Evolutionary conservation across 139 green algal genomes (phyloP).

Genomic region (Deuterostichococcus epilithicus): DNA sequence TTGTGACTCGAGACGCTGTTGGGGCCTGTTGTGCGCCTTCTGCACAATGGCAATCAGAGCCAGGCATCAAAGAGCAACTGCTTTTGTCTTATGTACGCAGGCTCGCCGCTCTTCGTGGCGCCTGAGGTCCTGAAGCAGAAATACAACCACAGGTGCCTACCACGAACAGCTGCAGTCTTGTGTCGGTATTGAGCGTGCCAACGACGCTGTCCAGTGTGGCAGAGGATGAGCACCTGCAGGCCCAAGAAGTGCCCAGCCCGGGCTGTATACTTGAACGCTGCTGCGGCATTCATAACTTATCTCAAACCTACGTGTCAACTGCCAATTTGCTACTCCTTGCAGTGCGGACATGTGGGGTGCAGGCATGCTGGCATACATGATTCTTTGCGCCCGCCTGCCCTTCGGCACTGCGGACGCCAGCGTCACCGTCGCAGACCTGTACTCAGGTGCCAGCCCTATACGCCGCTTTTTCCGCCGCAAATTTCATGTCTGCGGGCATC

Average conservation of each 20-base stretch:
- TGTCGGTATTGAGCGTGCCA: too few species aligned
- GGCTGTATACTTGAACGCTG: too few species aligned
- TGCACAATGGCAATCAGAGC: not conserved
- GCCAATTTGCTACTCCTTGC: too few species aligned
- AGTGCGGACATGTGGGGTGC: slow-evolving; percentile 20
- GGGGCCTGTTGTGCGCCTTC: not conserved
- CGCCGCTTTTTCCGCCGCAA: too few species aligned
- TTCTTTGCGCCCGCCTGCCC: slow-evolving; percentile 15
- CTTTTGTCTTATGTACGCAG: not conserved
- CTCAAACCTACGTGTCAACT: too few species aligned
- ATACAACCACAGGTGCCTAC: not conserved
- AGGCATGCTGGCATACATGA: slow-evolving; percentile 28
- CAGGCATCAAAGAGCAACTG: not conserved
- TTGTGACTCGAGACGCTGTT: not conserved
- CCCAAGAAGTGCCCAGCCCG: too few species aligned
- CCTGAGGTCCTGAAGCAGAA: slow-evolving; percentile 22
- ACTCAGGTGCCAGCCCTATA: too few species aligned
- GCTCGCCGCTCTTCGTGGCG: slow-evolving; percentile 25
- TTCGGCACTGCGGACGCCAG: slow-evolving; percentile 14
- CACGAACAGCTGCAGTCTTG: too few species aligned
- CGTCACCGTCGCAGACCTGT: slow-evolving; percentile 9
- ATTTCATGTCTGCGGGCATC: too few species aligned
- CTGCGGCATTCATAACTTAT: too few species aligned
- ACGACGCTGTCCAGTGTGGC: too few species aligned
- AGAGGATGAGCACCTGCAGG: too few species aligned